phyloP scores from a whole-genome alignment of 345 rosid species.

The Pugionium dolabratum region DNA sequence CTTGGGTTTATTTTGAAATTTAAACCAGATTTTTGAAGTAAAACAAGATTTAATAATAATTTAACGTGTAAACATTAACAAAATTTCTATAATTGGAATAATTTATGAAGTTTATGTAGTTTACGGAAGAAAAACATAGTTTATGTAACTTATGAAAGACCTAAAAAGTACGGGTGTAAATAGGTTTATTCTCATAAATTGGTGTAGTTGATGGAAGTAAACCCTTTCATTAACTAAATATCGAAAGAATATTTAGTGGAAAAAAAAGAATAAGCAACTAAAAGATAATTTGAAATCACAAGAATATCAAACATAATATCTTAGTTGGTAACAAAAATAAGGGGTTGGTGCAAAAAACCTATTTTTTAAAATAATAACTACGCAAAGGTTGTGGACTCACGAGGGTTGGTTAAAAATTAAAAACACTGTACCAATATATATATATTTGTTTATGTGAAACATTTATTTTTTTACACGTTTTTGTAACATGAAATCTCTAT shows the following conservation, averaged over 20 bases:
- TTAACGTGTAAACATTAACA: too few relatives aligned
- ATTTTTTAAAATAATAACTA: not conserved
- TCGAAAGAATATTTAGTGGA: not conserved
- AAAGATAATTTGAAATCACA: constrained; percentile 5
- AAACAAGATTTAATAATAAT: too few relatives aligned
- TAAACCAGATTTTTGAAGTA: too few relatives aligned
- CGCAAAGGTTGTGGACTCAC: constrained; percentile 53
- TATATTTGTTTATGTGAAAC: not conserved
- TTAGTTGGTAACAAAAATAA: constrained; percentile 16
- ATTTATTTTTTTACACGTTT: constrained; percentile 34
- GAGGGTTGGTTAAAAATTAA: constrained; percentile 49
- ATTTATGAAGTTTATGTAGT: too few relatives aligned
- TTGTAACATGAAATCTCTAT: constrained; percentile 35
- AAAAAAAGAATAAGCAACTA: not conserved
- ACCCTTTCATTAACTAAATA: not conserved
- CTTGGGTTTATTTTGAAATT: too few relatives aligned
- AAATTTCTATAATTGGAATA: too few relatives aligned
- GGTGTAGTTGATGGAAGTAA: too few relatives aligned
- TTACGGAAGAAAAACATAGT: too few relatives aligned
- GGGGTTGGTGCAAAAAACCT: constrained; percentile 7
- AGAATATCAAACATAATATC: constrained; percentile 9
- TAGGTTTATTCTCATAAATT: too few relatives aligned
- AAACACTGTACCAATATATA: not conserved
- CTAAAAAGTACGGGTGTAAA: too few relatives aligned
- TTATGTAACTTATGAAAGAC: too few relatives aligned